phyloP scores from a whole-genome alignment of 768 basidiomycete species.

The Phaeolepiota aurea region DNA sequence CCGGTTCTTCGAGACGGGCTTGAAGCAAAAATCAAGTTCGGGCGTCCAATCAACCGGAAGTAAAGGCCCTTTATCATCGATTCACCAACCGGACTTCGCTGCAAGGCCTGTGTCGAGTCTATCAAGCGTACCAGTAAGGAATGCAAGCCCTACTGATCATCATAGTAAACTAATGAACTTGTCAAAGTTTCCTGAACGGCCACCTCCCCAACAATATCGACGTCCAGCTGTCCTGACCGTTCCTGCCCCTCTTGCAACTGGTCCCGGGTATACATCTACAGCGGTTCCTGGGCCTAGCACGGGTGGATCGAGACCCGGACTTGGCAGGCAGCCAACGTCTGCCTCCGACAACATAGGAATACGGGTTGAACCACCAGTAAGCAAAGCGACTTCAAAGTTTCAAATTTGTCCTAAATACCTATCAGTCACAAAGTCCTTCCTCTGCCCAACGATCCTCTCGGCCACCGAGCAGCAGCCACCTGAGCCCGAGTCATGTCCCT shows the following conservation, averaged over 20 bases:
- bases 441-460: constrained; percentile 9
- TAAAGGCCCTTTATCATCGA: constrained; percentile 7
- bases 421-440: neutral
- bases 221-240: constrained; percentile 13
- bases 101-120: constrained; percentile 9
- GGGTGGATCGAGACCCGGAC: neutral
- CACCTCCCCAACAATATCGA: constrained; percentile 3
- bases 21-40: neutral
- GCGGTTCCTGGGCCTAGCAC: too few relatives aligned
- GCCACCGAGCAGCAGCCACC: constrained; percentile 18
- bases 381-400: neutral
- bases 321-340: neutral
- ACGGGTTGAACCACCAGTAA: neutral
- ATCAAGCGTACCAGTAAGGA: too few relatives aligned
- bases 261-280: neutral
- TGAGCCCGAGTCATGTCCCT: constrained; percentile 16
- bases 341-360: neutral
- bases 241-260: constrained; percentile 10
- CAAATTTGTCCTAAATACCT: constrained; percentile 2
- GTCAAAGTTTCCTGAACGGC: constrained; percentile 1
- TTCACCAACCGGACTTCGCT: constrained; percentile 11
- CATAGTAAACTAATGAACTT: neutral
- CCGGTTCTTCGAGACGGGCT: constrained; percentile 5
- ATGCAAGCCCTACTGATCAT: neutral
- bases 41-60: constrained; percentile 1